Base-by-base conservation (phyloP, 768 basidiomycete genomes). In the Guyanaporus albipodus region DNA sequence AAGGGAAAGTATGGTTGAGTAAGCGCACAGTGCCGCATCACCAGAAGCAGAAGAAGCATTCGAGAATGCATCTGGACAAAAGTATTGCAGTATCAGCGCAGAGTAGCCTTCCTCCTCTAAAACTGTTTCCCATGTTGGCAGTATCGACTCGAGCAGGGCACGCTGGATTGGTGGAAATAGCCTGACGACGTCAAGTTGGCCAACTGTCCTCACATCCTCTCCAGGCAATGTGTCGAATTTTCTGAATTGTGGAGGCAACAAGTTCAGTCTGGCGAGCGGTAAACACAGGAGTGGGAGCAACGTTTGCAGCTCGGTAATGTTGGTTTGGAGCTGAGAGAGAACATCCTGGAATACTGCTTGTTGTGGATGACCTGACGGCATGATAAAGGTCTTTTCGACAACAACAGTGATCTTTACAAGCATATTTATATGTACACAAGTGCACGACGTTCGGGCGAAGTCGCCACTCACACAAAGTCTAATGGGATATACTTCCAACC, bases 51-150 rank as follows among this genome's bases (percentile, higher is more conserved):
- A 49, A 8, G 71, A 71, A 2, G 81, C 68, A 53, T 75, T 80
- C 12, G 69, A 73, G 58, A 83, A 79, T 18, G 67, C 57, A 56
- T 82, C 77, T 6, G 90, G 90, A 57, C 79, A 82, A 58, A 93
- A 91, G 63, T 83, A 91, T 49, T 84, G 81, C 32, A 82, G 74
- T 1, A 81, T 54, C 15, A 91, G 63, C 3, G 62, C 42, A 11
- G 64, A 64, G 10, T 70, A 67, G 19, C 74, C 62, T 28, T 78
- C 65, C 47, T 83, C 75, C n/a, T 67, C 62, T 32, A 93, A 70
- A 4, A 61, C 48, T 2, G 68, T 55, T 31, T 79, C 76, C 89
- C 91, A 95, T 27, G 78, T 76, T 1, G 88, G 87, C 4, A 81
- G 61, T 40, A 90, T 70, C 50, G 80, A 72, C 51, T 77, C 76